These are phyloP conservation scores for Nakazawaea holstii DNA, from an alignment of 805 yeast genomes.

Conservation along the genomic window DNA sequence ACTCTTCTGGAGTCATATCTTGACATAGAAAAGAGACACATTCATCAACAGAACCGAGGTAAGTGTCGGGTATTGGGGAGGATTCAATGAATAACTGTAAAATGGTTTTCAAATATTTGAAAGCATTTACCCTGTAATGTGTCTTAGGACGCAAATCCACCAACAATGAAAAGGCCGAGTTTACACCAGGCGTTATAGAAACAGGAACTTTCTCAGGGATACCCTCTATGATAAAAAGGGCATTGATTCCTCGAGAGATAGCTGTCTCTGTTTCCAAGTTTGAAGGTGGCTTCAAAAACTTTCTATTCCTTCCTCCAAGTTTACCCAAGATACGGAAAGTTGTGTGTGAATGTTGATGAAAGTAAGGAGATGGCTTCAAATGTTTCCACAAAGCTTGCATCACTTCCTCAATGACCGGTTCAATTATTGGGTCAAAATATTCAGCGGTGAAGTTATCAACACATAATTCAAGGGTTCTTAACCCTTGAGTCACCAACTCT, in stretches of 20 bases:
- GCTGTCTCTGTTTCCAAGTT: constrained; percentile 50
- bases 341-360: constrained; percentile 92
- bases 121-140: constrained; percentile 76
- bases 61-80: constrained; percentile 40
- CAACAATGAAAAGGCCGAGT: constrained; percentile 69
- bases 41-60: constrained; percentile 37
- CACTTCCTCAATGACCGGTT: constrained; percentile 92
- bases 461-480: constrained; percentile 90
- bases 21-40: constrained; percentile 40
- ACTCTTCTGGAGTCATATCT: constrained; percentile 19
- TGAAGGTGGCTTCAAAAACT: constrained; percentile 71
- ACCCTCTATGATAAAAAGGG: constrained; percentile 69
- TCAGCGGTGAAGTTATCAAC: constrained; percentile 96
- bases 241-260: constrained; percentile 62
- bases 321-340: constrained; percentile 92
- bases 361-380: constrained; percentile 86
- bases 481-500: constrained; percentile 90
- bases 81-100: constrained; percentile 64
- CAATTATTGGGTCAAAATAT: constrained; percentile 94
- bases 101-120: constrained; percentile 60
- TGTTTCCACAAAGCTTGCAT: constrained; percentile 92
- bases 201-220: constrained; percentile 56
- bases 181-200: constrained; percentile 78
- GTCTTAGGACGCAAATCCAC: constrained; percentile 59
- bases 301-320: constrained; percentile 92